phyloP scores from a whole-genome alignment of 768 basidiomycete genomes.

The Xerocomellus chrysenteron region DNA sequence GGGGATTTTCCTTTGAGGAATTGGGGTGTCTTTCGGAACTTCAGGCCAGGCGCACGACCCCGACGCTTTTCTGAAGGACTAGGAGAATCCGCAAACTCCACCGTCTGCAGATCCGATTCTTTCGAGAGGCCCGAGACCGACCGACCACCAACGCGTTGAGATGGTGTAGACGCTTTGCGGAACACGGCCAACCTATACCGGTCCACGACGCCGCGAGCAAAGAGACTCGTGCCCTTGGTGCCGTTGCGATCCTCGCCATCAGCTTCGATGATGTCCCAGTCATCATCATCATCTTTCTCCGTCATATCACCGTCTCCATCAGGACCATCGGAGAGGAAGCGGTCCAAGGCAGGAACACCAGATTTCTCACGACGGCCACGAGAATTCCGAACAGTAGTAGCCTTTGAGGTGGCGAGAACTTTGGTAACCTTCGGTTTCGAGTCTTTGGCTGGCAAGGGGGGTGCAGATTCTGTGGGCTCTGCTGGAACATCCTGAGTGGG shows the following conservation, averaged over 20 bases:
- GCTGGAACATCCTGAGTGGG: not conserved
- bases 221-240: conserved; percentile 71
- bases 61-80: conserved; percentile 54
- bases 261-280: conserved; percentile 89
- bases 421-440: conserved; percentile 29
- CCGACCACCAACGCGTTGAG: conserved; percentile 43
- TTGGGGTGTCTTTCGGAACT: conserved; percentile 71
- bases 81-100: conserved; percentile 44
- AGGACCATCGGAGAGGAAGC: conserved; percentile 57
- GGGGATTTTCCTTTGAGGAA: conserved; percentile 77
- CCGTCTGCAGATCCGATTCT: conserved; percentile 43
- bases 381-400: conserved; percentile 22
- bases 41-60: conserved; percentile 65
- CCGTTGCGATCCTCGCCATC: conserved; percentile 86
- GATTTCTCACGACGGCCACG: conserved; percentile 74
- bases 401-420: conserved; percentile 10
- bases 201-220: conserved; percentile 90
- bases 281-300: conserved; percentile 64
- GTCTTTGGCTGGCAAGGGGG: conserved; percentile 34
- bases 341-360: conserved; percentile 77
- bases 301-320: conserved; percentile 43
- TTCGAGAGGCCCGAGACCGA: conserved; percentile 61
- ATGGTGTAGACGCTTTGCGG: conserved; percentile 74
- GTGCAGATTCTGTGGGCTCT: conserved; percentile 23
- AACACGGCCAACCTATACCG: conserved; percentile 83